These are phyloP conservation scores for Eucalyptus marginata DNA, from an alignment of 345 rosid genomes.

Conservation along the genomic window DNA sequence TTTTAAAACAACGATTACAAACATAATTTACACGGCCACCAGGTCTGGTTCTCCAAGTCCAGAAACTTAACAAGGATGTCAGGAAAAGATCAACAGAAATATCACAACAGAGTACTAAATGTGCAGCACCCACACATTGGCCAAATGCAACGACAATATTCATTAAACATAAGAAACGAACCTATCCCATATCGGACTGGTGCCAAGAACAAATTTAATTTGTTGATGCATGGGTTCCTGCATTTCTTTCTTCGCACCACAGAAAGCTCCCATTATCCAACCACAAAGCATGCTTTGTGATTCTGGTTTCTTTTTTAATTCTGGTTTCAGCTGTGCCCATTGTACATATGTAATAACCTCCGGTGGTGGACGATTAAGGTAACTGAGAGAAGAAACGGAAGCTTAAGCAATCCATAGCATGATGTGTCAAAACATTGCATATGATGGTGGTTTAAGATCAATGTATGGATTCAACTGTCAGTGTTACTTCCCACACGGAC, in stretches of 20 bases:
- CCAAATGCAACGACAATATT: not conserved
- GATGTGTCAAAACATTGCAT: not conserved
- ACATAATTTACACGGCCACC: not conserved
- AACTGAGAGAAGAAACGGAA: conserved; percentile 9
- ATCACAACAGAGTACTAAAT: not conserved
- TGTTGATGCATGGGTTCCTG: conserved; percentile 65
- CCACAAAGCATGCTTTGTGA: not conserved
- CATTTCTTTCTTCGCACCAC: conserved; percentile 65
- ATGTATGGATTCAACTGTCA: not conserved
- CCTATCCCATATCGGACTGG: conserved; percentile 98
- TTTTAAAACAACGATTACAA: not conserved
- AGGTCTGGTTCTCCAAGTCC: not conserved
- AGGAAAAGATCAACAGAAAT: not conserved
- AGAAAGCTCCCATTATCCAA: conserved; percentile 13
- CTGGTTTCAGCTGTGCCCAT: not conserved
- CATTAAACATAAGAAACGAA: conserved; percentile 11
- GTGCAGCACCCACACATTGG: not conserved
- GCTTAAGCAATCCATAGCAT: not conserved
- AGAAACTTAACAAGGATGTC: not conserved
- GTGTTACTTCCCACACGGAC: not conserved
- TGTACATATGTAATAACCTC: not conserved
- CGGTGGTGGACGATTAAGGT: not conserved
- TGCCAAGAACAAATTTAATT: conserved; percentile 52
- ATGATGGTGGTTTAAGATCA: not conserved
- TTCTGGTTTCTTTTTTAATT: not conserved